Conservation (phyloP, 2,329 filamentous ascomycete genomes). For the Verticillium alfalfae region DNA sequence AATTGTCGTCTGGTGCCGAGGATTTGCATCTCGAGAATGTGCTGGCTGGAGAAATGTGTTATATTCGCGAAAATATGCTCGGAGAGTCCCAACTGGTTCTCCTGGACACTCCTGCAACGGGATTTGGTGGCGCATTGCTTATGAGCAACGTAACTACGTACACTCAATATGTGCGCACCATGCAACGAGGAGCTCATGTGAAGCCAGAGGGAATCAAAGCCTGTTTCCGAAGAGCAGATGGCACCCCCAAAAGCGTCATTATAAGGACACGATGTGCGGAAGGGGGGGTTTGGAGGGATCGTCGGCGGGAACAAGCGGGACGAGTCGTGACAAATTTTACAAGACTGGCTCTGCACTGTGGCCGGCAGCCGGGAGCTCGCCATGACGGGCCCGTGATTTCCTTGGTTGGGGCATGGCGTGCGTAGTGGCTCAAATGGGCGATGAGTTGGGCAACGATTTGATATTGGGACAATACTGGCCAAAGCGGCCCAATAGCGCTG, state of each 20-base stretch:
- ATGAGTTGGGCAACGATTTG: not conserved
- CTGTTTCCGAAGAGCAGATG: not conserved
- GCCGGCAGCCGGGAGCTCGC: slow-evolving; percentile 2
- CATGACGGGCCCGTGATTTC: not conserved
- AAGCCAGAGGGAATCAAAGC: not conserved
- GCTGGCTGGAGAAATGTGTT: not conserved
- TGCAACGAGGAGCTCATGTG: not conserved
- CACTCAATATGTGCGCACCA: not conserved
- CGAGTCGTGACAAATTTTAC: not conserved
- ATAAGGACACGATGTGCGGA: not conserved
- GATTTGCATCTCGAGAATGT: not conserved
- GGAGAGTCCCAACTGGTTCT: too few relatives aligned
- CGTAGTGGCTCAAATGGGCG: not conserved
- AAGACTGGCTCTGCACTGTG: slow-evolving; percentile 2
- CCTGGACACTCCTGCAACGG: too few relatives aligned
- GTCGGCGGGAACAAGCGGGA: slow-evolving; percentile 9
- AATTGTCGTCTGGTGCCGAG: not conserved
- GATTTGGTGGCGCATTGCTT: not conserved
- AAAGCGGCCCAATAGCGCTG: not conserved
- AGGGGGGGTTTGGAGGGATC: slow-evolving; percentile 4
- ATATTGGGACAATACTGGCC: not conserved
- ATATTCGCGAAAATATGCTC: too few relatives aligned
- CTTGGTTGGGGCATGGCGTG: not conserved
- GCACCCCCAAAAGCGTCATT: not conserved
- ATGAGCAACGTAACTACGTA: not conserved